Conservation (phyloP, 345 rosid genomes). For the Sonneratia alba region DNA sequence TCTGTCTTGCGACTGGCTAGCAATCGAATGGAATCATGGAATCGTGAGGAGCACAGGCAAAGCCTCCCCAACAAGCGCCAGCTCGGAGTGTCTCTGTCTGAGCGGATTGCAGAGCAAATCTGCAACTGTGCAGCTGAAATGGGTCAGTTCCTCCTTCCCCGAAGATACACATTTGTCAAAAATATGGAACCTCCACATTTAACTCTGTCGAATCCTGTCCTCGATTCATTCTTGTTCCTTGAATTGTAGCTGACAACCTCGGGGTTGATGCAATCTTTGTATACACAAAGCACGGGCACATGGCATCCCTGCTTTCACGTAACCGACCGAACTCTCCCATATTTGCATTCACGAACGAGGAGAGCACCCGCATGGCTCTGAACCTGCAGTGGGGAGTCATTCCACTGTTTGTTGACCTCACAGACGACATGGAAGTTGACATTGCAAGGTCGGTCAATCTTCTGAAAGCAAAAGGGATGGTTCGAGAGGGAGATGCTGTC, state of each 20-base stretch:
- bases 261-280: constrained; percentile 63
- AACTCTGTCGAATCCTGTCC: neutral
- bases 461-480: constrained; percentile 39
- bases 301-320: constrained; percentile 66
- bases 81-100: constrained; percentile 38
- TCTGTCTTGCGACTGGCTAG: constrained; percentile 48
- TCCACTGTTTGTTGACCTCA: constrained; percentile 33
- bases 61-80: constrained; percentile 19
- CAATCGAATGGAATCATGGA: constrained; percentile 54
- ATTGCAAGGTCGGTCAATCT: constrained; percentile 32
- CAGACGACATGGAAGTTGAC: constrained; percentile 52
- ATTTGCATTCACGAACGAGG: constrained; percentile 44
- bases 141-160: constrained; percentile 29
- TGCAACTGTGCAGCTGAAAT: constrained; percentile 58
- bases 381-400: constrained; percentile 69
- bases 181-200: neutral
- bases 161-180: neutral
- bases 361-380: constrained; percentile 41
- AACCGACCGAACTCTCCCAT: constrained; percentile 68
- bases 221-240: neutral
- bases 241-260: constrained; percentile 43
- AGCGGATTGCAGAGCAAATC: constrained; percentile 57
- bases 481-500: constrained; percentile 32
- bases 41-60: constrained; percentile 35
- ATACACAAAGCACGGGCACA: constrained; percentile 55